Conservation (phyloP, 768 basidiomycete species). For the Steccherinum ochraceum region DNA sequence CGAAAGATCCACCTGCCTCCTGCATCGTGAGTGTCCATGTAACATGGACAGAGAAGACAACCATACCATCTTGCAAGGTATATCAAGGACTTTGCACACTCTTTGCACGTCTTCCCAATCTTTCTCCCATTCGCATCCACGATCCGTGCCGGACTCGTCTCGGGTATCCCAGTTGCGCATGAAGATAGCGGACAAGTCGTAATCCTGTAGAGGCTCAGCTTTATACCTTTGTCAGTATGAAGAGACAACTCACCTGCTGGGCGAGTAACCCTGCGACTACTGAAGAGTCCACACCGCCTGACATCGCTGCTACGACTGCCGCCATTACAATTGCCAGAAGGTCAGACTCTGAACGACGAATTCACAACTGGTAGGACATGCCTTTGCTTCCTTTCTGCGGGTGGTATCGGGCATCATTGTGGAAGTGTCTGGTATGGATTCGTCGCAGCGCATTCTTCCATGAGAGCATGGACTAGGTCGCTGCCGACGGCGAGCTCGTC, state of each 20-base stretch:
- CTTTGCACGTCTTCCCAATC: conserved; percentile 89
- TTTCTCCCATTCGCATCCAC: conserved; percentile 93
- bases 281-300: conserved; percentile 93
- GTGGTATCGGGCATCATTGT: conserved; percentile 8
- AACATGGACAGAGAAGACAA: background rate
- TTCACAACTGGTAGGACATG: conserved; percentile 2
- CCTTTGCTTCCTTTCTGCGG: conserved; percentile 25
- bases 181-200: conserved; percentile 80
- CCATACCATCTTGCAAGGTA: conserved; percentile 67
- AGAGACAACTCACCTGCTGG: conserved; percentile 50
- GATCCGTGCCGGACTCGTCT: conserved; percentile 71
- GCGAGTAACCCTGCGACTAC: conserved; percentile 76
- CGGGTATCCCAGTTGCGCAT: conserved; percentile 96
- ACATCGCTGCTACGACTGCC: conserved; percentile 87
- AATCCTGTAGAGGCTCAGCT: conserved; percentile 41
- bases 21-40: conserved; percentile 1
- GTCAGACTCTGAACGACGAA: background rate
- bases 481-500: background rate
- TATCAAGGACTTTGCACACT: conserved; percentile 66
- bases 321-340: background rate
- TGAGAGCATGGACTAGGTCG: conserved; percentile 4
- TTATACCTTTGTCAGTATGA: too few relatives aligned
- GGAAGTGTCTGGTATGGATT: conserved; percentile 1
- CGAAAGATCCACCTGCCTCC: conserved; percentile 71
- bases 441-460: conserved; percentile 4